Evolutionary conservation across 2,329 filamentous ascomycete species (phyloP).

Genomic region (Trichoderma afroharzianum): DNA sequence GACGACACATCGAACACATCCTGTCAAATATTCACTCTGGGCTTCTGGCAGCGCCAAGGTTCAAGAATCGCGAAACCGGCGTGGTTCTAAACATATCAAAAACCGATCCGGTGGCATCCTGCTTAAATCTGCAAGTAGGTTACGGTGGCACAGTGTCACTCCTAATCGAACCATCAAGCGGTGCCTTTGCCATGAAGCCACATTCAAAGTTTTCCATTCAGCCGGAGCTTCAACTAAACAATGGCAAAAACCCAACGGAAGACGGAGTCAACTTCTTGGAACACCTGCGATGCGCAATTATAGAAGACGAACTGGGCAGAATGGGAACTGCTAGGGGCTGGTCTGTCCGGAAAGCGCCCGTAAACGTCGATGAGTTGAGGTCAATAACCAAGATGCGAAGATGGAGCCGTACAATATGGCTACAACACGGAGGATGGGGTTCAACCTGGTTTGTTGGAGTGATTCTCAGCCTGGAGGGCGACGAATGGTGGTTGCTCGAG

Average conservation of each 20-base stretch:
- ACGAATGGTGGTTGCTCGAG: constrained; percentile 75
- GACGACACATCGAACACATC: constrained; percentile 68
- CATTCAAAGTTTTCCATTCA: constrained; percentile 53
- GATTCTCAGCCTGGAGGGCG: constrained; percentile 66
- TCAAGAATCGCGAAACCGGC: constrained; percentile 54
- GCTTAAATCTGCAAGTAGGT: constrained; percentile 66
- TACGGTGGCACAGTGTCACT: constrained; percentile 57
- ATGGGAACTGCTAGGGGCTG: constrained; percentile 63
- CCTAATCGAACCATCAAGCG: constrained; percentile 72
- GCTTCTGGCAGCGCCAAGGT: constrained; percentile 58
- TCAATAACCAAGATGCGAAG: constrained; percentile 61
- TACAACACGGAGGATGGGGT: constrained; percentile 69
- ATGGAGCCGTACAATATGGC: constrained; percentile 62
- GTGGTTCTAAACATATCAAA: constrained; percentile 56
- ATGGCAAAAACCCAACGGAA: constrained; percentile 50
- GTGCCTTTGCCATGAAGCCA: constrained; percentile 69
- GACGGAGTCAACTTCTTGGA: constrained; percentile 59
- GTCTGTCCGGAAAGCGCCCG: constrained; percentile 48
- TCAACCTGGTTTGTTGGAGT: constrained; percentile 69
- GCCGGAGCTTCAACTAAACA: constrained; percentile 64
- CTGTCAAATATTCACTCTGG: constrained; percentile 63
- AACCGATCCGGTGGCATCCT: constrained; percentile 63
- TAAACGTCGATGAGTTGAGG: constrained; percentile 54
- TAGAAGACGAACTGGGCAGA: constrained; percentile 59
- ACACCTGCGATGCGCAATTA: constrained; percentile 56